Evolutionary conservation across 2,329 filamentous ascomycete genomes (phyloP).

Genomic region (Neofusicoccum sp.): DNA sequence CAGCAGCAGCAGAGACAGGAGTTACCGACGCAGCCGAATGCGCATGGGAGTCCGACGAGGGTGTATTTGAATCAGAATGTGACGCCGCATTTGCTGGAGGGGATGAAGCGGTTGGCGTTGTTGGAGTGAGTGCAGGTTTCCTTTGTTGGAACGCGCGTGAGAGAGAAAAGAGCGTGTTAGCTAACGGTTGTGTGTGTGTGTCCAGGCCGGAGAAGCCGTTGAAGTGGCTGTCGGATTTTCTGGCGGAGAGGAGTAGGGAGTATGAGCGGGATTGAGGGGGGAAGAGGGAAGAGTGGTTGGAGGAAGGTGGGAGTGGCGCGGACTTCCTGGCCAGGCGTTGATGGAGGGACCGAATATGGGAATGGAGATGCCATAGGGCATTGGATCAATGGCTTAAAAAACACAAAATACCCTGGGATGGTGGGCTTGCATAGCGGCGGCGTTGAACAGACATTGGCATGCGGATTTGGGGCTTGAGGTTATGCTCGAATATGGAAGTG

Average conservation of each 20-base stretch:
- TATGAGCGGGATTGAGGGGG: constrained; percentile 38
- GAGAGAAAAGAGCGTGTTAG: background rate
- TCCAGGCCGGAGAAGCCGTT: constrained; percentile 49
- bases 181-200: background rate
- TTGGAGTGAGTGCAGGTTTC: constrained; percentile 35
- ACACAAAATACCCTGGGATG: constrained; percentile 4
- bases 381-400: background rate
- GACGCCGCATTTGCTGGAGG: constrained; percentile 51
- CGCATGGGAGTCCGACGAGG: constrained; percentile 49
- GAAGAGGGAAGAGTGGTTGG: background rate
- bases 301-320: background rate
- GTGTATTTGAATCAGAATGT: constrained; percentile 51
- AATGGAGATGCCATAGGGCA: background rate
- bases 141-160: too few relatives aligned
- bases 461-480: background rate
- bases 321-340: too few relatives aligned
- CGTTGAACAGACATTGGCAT: constrained; percentile 15
- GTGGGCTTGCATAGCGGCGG: constrained; percentile 19
- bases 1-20: constrained; percentile 7
- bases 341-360: too few relatives aligned
- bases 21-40: constrained; percentile 36
- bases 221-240: constrained; percentile 48
- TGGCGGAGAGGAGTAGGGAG: constrained; percentile 48
- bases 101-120: constrained; percentile 52
- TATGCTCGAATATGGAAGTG: too few relatives aligned